Base-by-base conservation (phyloP, 768 basidiomycete genomes). In the Hydnomerulius pinastri region DNA sequence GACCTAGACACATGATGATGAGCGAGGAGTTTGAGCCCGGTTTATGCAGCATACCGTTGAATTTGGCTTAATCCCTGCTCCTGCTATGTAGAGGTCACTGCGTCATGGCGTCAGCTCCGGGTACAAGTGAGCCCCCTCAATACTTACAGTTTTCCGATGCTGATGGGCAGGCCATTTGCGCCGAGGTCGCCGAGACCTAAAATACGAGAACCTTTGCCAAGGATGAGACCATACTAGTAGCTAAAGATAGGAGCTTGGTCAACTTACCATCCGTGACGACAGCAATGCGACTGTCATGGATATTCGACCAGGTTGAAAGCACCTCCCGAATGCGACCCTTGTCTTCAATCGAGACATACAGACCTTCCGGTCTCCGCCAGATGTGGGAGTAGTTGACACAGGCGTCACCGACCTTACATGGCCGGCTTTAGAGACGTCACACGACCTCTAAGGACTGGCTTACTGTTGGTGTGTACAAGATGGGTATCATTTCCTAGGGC, bases 391-490 rank as follows among this genome's bases (percentile, higher is more conserved):
- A 88, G 62, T 83, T 78, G 47, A 82, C 74, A 56, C 87, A 88
- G 1, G 83, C 87, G 46, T 88, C 87, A 21, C 87, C 87, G 40
- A 82, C 80, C 81, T 78, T 13, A 55, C 25, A n/a, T 12, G 15
- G 23, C n/a, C 3, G 3, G 35, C 30, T 37, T 50, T 25, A 50
- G 46, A 23, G 25, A 39, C 17, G 44, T 57, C 55, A 47, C 35
- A 29, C 52, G 61, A 56, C 50, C 10, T 13, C 20, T 15, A 33
- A 15, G 39, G 32, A 40, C 11, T 17, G 21, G 44, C 64, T 56
- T 40, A 86, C 86, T 51, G 86, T 87, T 4, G 87, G 87, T 5
- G 87, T 90, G 67, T 90, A 90, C 21, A 90, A 68, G 51, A 90
- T 79, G 12, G 87, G 87, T 18, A 83, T 73, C 33, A 87, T 71